Conservation (phyloP, 164 flowering plant genomes). For the Aristolochia californica region DNA sequence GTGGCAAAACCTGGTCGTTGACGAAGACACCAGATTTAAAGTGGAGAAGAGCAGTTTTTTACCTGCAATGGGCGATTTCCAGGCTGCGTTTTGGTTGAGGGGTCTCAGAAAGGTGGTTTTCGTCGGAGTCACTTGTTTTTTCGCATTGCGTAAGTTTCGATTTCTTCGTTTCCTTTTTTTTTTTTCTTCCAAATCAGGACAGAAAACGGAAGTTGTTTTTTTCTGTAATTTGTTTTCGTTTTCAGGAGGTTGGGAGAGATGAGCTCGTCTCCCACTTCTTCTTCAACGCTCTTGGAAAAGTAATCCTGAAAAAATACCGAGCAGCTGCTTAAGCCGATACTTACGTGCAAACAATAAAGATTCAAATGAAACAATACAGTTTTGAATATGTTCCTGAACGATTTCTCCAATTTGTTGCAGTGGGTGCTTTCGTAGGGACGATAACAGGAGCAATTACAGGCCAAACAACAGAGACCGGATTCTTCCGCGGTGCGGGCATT, state of each 20-base stretch:
- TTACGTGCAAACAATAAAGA: not conserved
- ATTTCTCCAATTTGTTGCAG: conserved; percentile 20
- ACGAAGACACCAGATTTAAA: not conserved
- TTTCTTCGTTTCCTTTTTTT: not conserved
- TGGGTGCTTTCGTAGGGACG: conserved; percentile 52
- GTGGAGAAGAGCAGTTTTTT: conserved; percentile 4
- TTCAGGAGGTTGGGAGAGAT: not conserved
- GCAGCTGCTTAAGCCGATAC: too few relatives aligned
- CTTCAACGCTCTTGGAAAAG: too few relatives aligned
- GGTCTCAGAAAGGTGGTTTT: conserved; percentile 13
- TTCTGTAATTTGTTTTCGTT: not conserved
- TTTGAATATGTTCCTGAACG: too few relatives aligned
- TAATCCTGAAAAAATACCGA: not conserved
- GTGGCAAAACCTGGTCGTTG: too few relatives aligned
- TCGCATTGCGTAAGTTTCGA: conserved; percentile 34
- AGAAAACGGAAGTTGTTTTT: too few relatives aligned
- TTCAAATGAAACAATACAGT: not conserved
- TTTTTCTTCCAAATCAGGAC: not conserved
- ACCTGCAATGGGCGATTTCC: conserved; percentile 13
- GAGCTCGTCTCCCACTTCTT: too few relatives aligned
- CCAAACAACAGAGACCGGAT: conserved; percentile 64
- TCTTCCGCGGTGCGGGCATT: conserved; percentile 44
- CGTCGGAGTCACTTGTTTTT: conserved; percentile 32
- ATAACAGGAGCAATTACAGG: conserved; percentile 58
- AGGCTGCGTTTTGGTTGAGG: conserved; percentile 12